Base-by-base conservation (phyloP, 805 yeast genomes). In the Zygosaccharomyces lentus region DNA sequence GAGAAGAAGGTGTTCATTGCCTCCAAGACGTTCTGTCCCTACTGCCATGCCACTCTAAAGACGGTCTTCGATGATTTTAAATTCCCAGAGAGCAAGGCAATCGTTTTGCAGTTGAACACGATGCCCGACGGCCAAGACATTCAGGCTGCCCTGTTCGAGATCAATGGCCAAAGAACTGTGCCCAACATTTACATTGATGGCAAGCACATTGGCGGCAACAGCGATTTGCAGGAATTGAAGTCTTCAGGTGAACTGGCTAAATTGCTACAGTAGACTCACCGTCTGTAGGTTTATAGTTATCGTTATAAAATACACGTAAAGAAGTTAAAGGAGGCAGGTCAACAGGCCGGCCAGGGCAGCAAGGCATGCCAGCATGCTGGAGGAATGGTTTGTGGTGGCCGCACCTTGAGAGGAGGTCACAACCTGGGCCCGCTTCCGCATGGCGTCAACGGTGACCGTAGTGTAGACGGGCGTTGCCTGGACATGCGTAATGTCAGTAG, bases 171-270 rank as follows among this genome's bases (percentile, higher is more conserved):
- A 75, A 77, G 81, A 56, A 88, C 97, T 32, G 98, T 91, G 51
- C 99, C 99, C 52, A 89, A 85, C 66, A 77, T 91, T 57, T 91
- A 84, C 72, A 88, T 91, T 65, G 81, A 75, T 39, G 96, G 96
- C 50, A 77, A 90, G 70, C 96, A 89, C 73, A 80, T 91, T 61
- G 99, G 99, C 50, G 99, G 99, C 51, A 87, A 89, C 77, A 82
- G 90, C 32, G 96, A 87, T 57, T 72, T 91, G 53, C 95, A 89
- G 70, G 73, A 76, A 43, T 76, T 90, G 65, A 74, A 78, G 55
- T 73, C 80, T 19, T 58, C 67, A 37, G 93, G 84, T 56, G 64
- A 81, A 67, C 77, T 87, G 61, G 78, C 75, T 48, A 56, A 43
- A 9, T 45, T 72, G 41, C 55, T 73, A 48, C 45, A 58, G 45